Evolutionary conservation across 78 protist species (phyloP).

Genomic region (Tieghemostelium lacteum): DNA sequence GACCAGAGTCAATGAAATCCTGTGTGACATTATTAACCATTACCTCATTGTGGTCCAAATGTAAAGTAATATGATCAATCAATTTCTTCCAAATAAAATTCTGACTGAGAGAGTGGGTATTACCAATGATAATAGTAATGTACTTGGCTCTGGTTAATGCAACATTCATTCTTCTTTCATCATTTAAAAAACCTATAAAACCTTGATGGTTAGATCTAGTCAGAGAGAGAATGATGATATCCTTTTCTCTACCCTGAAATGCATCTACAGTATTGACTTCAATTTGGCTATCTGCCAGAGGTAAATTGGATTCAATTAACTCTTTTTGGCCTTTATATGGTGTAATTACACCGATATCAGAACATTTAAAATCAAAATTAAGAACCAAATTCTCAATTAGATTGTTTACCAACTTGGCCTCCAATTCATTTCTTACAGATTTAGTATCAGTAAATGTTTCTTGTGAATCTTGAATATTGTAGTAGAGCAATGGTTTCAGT

Average conservation of each 20-base stretch:
- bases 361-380: neutral
- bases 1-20: too few species aligned
- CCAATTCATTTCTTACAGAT: neutral
- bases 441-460: neutral
- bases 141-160: constrained; percentile 89
- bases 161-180: constrained; percentile 91
- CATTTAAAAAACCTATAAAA: constrained; percentile 86
- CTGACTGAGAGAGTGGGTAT: neutral
- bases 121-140: constrained; percentile 84
- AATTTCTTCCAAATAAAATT: neutral
- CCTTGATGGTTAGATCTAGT: constrained; percentile 80
- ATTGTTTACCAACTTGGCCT: neutral
- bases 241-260: constrained; percentile 92
- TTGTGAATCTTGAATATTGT: constrained; percentile 10
- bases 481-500: constrained; percentile 65
- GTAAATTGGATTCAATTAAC: neutral
- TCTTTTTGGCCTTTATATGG: constrained; percentile 86
- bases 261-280: constrained; percentile 84
- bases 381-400: neutral
- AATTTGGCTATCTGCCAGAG: constrained; percentile 4
- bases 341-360: constrained; percentile 83
- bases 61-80: neutral
- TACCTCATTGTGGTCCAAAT: too few species aligned
- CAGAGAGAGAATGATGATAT: constrained; percentile 83
- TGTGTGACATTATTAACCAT: too few species aligned